Percentiles rank a stretch among this genome's conserved stretches.
phyloP scores from a whole-genome alignment of 129 eudicot genomes.

The Ambrosia artemisiifolia region DNA sequence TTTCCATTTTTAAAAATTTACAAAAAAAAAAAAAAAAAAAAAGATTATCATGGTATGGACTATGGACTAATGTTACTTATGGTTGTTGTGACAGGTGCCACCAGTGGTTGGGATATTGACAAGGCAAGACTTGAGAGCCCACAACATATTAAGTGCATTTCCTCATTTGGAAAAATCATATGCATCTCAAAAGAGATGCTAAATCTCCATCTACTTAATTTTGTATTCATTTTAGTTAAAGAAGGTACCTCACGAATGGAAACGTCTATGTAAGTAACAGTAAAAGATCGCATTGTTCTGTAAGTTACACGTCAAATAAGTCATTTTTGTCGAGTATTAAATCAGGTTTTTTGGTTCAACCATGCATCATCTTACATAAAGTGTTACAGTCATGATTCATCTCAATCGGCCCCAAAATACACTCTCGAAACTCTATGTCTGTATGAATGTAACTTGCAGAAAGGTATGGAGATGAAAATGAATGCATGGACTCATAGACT shows the following conservation, averaged over 20 bases:
- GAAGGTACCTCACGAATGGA: slow-evolving; percentile 20
- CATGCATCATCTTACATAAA: not conserved
- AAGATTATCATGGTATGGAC: not conserved
- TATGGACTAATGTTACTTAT: slow-evolving; percentile 36
- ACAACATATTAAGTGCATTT: slow-evolving; percentile 62
- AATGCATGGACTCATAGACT: too few relatives aligned
- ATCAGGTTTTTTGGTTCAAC: not conserved
- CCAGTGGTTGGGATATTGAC: slow-evolving; percentile 90
- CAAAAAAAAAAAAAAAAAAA: not conserved
- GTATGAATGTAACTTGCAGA: too few relatives aligned
- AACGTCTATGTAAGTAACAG: slow-evolving; percentile 14
- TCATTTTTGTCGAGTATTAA: not conserved
- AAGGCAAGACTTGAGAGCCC: slow-evolving; percentile 88
- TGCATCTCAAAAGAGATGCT: slow-evolving; percentile 37
- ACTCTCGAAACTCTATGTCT: too few relatives aligned
- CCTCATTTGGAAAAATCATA: slow-evolving; percentile 48
- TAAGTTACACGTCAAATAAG: slow-evolving; percentile 19
- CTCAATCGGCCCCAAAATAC: not conserved
- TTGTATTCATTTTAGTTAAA: slow-evolving; percentile 32
- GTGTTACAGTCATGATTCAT: not conserved
- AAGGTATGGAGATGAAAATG: too few relatives aligned
- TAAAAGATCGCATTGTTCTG: slow-evolving; percentile 22
- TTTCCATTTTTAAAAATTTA: not conserved
- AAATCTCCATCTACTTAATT: slow-evolving; percentile 18
- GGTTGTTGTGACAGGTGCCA: slow-evolving; percentile 45